Percentiles rank a stretch among this genome's conserved stretches.
phyloP scores from a whole-genome alignment of 2,329 filamentous ascomycete genomes.

The Didymella lethalis region DNA sequence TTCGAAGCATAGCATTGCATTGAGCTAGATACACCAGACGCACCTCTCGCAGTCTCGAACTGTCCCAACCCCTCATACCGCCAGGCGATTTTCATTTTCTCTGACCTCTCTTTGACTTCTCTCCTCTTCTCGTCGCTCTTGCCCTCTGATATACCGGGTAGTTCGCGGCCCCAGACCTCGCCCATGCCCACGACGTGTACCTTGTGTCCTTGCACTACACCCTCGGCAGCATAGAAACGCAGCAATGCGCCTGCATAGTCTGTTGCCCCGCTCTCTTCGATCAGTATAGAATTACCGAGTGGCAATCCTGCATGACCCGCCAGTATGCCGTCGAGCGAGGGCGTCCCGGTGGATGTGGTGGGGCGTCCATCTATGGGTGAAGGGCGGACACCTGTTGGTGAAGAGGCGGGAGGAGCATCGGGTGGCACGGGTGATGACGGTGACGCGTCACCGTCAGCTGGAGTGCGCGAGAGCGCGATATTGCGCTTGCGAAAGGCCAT shows the following conservation, averaged over 20 bases:
- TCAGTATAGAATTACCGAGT: slow-evolving; percentile 78
- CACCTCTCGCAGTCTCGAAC: slow-evolving; percentile 72
- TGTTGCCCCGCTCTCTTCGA: slow-evolving; percentile 91
- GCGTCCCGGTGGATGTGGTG: slow-evolving; percentile 90
- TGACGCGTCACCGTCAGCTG: slow-evolving; percentile 29
- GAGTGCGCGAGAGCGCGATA: slow-evolving; percentile 60
- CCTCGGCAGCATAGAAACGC: slow-evolving; percentile 91
- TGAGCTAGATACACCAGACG: slow-evolving; percentile 45
- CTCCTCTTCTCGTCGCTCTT: slow-evolving; percentile 43
- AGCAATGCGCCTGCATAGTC: slow-evolving; percentile 88
- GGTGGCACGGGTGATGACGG: slow-evolving; percentile 20
- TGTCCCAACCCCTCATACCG: slow-evolving; percentile 87
- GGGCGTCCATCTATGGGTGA: slow-evolving; percentile 87
- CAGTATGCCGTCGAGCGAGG: slow-evolving; percentile 82
- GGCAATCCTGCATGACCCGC: slow-evolving; percentile 87
- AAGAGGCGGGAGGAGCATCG: slow-evolving; percentile 25
- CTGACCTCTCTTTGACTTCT: slow-evolving; percentile 46
- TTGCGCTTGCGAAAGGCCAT: slow-evolving; percentile 77
- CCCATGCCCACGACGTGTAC: slow-evolving; percentile 84
- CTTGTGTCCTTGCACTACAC: slow-evolving; percentile 86
- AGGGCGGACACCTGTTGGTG: slow-evolving; percentile 69
- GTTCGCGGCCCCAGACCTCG: slow-evolving; percentile 80
- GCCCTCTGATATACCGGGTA: slow-evolving; percentile 73
- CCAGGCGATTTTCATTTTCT: slow-evolving; percentile 99
- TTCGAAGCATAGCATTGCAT: slow-evolving; percentile 20